Percentiles rank a stretch among this genome's conserved stretches.
phyloP scores from a whole-genome alignment of 2,329 filamentous ascomycete genomes.

The Trichoderma breve region DNA sequence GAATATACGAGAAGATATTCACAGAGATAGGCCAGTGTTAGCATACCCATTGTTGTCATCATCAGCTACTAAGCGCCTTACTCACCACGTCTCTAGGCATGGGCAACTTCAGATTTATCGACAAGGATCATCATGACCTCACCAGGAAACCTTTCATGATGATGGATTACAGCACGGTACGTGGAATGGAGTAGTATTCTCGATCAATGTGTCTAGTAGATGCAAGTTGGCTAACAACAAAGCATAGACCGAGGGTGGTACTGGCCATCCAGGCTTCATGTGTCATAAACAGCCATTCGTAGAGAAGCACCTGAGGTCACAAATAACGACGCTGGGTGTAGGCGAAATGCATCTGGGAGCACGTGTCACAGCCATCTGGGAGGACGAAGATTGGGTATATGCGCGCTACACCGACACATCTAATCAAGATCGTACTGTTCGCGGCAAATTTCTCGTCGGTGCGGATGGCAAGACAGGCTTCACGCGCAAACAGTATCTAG shows the following conservation, averaged over 20 bases:
- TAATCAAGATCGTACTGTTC: conserved; percentile 5
- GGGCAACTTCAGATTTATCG: conserved; percentile 22
- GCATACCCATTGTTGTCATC: background rate
- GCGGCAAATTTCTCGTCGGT: conserved; percentile 34
- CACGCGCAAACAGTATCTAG: conserved; percentile 45
- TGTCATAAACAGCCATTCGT: conserved; percentile 30
- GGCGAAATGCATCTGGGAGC: conserved; percentile 11
- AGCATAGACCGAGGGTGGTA: conserved; percentile 28
- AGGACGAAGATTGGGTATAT: conserved; percentile 32
- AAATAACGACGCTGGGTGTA: conserved; percentile 24
- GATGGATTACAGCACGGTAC: conserved; percentile 22
- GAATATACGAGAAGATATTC: conserved; percentile 28
- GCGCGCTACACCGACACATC: conserved; percentile 21
- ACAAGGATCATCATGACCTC: conserved; percentile 15
- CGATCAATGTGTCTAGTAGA: background rate
- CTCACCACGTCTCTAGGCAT: conserved; percentile 19
- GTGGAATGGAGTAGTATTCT: background rate
- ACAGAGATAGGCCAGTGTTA: conserved; percentile 19
- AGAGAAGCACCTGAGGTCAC: conserved; percentile 26
- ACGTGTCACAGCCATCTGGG: conserved; percentile 18
- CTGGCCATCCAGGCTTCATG: conserved; percentile 28
- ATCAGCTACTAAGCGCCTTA: background rate
- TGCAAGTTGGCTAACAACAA: background rate
- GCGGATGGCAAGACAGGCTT: conserved; percentile 49
- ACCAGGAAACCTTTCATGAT: conserved; percentile 21